A percentile compares a stretch with the other conserved stretches of the same genome.
Evolutionary conservation across 768 basidiomycete genomes (phyloP).

Genomic region (Boletus huronensis): DNA sequence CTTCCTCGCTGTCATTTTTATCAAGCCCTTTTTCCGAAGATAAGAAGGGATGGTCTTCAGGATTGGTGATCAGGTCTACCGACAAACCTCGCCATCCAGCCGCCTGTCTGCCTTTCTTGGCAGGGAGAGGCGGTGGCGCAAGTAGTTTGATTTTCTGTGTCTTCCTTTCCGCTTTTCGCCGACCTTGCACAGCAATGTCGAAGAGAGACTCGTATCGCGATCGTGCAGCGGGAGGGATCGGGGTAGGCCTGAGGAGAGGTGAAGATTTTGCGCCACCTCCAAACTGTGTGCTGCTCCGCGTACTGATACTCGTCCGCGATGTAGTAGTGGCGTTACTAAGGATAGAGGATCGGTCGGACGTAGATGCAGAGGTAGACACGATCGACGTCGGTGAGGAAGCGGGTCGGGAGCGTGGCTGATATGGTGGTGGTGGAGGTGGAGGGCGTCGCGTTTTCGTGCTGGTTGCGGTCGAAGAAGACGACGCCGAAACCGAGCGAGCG

Average conservation of each 20-base stretch:
- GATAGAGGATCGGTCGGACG: conserved; percentile 64
- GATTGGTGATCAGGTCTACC: conserved; percentile 57
- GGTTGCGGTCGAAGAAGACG: conserved; percentile 36
- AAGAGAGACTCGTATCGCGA: conserved; percentile 69
- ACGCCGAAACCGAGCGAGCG: conserved; percentile 33
- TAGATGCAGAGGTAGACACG: conserved; percentile 37
- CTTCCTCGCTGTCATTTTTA: conserved; percentile 27
- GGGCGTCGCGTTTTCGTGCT: conserved; percentile 40
- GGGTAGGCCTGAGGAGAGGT: conserved; percentile 53
- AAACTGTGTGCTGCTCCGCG: conserved; percentile 28
- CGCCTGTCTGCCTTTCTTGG: conserved; percentile 50
- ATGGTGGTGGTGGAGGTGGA: conserved; percentile 35
- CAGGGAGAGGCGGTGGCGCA: conserved; percentile 35
- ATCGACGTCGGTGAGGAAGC: conserved; percentile 38
- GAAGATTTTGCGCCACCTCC: conserved; percentile 16
- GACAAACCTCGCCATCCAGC: conserved; percentile 75
- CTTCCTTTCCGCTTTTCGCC: conserved; percentile 37
- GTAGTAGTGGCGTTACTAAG: conserved; percentile 44
- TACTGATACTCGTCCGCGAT: conserved; percentile 38
- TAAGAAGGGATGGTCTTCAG: conserved; percentile 31
- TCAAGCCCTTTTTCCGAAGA: conserved; percentile 12
- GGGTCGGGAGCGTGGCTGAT: conserved; percentile 25
- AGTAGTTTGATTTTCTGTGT: conserved; percentile 26
- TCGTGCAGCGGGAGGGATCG: conserved; percentile 61
- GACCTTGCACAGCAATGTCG: conserved; percentile 51